phyloP scores from a whole-genome alignment of 116 monocot genomes.

The Iris pallida region DNA sequence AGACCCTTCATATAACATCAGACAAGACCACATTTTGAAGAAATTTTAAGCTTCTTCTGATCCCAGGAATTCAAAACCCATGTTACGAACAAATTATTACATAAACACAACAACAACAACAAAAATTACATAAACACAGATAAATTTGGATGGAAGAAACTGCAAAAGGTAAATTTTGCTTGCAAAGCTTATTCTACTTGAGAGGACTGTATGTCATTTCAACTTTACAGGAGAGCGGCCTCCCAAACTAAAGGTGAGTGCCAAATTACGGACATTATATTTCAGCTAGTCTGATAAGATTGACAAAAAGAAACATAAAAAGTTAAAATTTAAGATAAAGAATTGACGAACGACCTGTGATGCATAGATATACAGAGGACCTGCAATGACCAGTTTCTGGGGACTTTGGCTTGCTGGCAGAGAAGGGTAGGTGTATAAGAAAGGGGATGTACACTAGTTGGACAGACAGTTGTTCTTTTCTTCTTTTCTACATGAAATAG shows the following conservation, averaged over 20 bases:
- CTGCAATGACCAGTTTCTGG: too few relatives aligned
- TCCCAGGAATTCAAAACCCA: too few relatives aligned
- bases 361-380: background rate
- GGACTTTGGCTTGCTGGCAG: background rate
- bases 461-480: background rate
- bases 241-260: background rate
- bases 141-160: too few relatives aligned
- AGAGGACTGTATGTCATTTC: background rate
- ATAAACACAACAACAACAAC: too few relatives aligned
- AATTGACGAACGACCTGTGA: background rate
- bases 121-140: too few relatives aligned
- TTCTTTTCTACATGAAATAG: slow-evolving; percentile 67
- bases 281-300: too few relatives aligned
- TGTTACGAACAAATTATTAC: too few relatives aligned
- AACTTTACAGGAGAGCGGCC: background rate
- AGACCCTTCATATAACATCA: too few relatives aligned
- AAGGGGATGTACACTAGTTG: background rate
- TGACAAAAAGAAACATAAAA: background rate
- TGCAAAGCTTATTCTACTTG: too few relatives aligned
- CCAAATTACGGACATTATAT: background rate
- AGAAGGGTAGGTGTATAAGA: background rate
- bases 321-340: background rate
- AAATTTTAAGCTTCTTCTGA: too few relatives aligned
- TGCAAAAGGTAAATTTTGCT: too few relatives aligned
- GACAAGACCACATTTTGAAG: too few relatives aligned